Evolutionary conservation across 1,139 yeast genomes (phyloP), one percentile per base, ranked within the genome.

Genomic region (Protomyces gravidus): DNA sequence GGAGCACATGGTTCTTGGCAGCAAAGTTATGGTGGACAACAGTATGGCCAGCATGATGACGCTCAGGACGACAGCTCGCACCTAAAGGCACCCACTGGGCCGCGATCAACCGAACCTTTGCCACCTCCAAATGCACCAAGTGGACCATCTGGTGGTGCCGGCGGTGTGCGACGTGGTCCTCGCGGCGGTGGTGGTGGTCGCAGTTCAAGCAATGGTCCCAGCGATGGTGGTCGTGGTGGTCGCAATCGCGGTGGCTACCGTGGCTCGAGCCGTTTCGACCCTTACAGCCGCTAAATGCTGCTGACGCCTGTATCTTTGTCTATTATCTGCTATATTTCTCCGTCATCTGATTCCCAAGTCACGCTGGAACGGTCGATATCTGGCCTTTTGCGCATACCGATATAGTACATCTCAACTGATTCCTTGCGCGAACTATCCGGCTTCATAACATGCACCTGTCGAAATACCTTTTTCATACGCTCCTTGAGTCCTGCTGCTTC

Each of bases 321-420:
- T 5, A 30, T 5, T 7, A 4, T 30, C 15, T 9, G 21, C 9
- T 36, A 36, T 9, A 36, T 36, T 5, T 36, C 42, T n/a, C 42
- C 42, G 9, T 36, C 42, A 3, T n/a, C 19, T 5, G 42, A 36
- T 23, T 36, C 42, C 42, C 42, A 36, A 5, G 42, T 36, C 23
- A 36, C 42, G 21, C 42, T 36, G 11, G 17, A n/a, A 5, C 58
- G 58, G 15, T 47, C 26, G 19, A 48, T 36, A 13, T 28, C 40
- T 2, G 55, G 47, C 36, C 33, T 15, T 28, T 48, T 55, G 32
- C 48, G 53, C 59, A 55, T 55, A 19, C 53, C 59, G n/a, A 92
- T 78, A 67, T 87, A 84, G 69, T 86, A 89, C 62, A 83, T 73
- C 68, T 89, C 97, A 50, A 78, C 78, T 1, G 86, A 82, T 64